Percentiles rank a stretch among this genome's conserved stretches.
phyloP scores from a whole-genome alignment of 2,329 filamentous ascomycete genomes.

The Catunica adiposa region DNA sequence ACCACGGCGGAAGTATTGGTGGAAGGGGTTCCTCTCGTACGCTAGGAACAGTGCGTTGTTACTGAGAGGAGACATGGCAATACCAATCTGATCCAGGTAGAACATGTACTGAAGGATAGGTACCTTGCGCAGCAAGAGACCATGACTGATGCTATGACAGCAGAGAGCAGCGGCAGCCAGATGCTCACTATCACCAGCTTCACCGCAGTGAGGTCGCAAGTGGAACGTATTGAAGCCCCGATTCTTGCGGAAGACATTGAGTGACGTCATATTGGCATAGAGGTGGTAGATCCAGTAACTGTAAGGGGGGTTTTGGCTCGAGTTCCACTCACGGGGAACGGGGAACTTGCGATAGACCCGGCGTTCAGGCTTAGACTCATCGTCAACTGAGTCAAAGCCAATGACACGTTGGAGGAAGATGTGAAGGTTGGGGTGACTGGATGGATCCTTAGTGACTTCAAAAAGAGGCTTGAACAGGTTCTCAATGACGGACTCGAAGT shows the following conservation, averaged over 20 bases:
- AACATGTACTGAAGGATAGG: constrained; percentile 92
- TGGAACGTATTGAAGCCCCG: constrained; percentile 93
- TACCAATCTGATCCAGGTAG: constrained; percentile 94
- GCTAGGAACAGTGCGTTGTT: constrained; percentile 95
- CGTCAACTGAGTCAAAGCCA: constrained; percentile 93
- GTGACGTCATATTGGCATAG: constrained; percentile 80
- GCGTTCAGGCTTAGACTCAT: constrained; percentile 91
- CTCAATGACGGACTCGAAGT: constrained; percentile 74
- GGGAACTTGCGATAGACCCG: constrained; percentile 94
- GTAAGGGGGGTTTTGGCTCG: constrained; percentile 91
- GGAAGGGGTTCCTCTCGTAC: constrained; percentile 91
- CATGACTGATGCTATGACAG: constrained; percentile 94
- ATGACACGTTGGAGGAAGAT: constrained; percentile 89
- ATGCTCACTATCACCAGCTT: constrained; percentile 93
- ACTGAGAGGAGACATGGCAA: constrained; percentile 97
- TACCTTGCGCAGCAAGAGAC: constrained; percentile 80
- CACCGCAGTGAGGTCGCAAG: constrained; percentile 83
- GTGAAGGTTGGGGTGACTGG: constrained; percentile 79
- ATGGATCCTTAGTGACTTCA: constrained; percentile 78
- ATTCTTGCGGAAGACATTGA: constrained; percentile 81
- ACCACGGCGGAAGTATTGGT: constrained; percentile 87
- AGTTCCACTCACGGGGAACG: constrained; percentile 72
- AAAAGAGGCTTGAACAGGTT: constrained; percentile 92
- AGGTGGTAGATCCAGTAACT: constrained; percentile 99
- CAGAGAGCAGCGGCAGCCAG: constrained; percentile 79